Percentiles rank a stretch among this genome's conserved stretches.
These are phyloP conservation scores for Sporothrix inflata DNA, from an alignment of 2,329 filamentous ascomycete genomes.

Conservation along the genomic window DNA sequence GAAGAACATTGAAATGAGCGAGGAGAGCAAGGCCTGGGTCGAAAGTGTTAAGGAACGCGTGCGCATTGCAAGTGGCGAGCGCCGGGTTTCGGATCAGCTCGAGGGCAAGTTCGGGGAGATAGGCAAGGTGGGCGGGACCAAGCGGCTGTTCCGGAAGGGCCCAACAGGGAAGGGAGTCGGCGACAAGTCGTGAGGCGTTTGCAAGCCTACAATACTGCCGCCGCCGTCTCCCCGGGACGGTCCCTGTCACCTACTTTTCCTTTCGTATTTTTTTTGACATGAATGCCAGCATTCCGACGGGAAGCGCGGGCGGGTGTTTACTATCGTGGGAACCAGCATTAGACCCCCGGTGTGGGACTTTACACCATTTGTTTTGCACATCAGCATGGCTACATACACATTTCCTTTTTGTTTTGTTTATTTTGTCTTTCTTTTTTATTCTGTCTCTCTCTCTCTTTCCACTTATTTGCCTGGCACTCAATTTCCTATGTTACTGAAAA, in stretches of 20 bases:
- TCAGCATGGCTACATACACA: conserved; percentile 17
- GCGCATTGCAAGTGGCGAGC: conserved; percentile 67
- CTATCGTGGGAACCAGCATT: conserved; percentile 6
- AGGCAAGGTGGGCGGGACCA: conserved; percentile 72
- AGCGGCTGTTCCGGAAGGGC: conserved; percentile 64
- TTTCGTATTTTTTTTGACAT: background rate
- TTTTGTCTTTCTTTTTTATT: background rate
- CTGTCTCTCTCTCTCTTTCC: background rate
- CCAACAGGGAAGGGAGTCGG: background rate
- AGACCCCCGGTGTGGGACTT: background rate
- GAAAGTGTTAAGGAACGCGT: conserved; percentile 83
- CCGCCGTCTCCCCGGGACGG: background rate
- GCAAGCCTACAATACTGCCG: background rate
- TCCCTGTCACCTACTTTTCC: background rate
- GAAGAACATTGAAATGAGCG: conserved; percentile 67
- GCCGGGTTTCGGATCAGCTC: conserved; percentile 41
- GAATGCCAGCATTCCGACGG: background rate
- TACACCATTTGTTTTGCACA: conserved; percentile 14
- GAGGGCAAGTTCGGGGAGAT: conserved; percentile 66
- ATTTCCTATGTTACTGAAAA: conserved; percentile 22
- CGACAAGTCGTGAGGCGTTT: background rate
- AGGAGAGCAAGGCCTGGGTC: conserved; percentile 78
- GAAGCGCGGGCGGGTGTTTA: background rate
- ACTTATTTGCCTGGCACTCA: background rate
- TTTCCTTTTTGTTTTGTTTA: conserved; percentile 6